A percentile compares a stretch with the other conserved stretches of the same genome.
Conservation (phyloP, 1,284 basidiomycete genomes). For the Anthracocystis panici-leucophaei region DNA sequence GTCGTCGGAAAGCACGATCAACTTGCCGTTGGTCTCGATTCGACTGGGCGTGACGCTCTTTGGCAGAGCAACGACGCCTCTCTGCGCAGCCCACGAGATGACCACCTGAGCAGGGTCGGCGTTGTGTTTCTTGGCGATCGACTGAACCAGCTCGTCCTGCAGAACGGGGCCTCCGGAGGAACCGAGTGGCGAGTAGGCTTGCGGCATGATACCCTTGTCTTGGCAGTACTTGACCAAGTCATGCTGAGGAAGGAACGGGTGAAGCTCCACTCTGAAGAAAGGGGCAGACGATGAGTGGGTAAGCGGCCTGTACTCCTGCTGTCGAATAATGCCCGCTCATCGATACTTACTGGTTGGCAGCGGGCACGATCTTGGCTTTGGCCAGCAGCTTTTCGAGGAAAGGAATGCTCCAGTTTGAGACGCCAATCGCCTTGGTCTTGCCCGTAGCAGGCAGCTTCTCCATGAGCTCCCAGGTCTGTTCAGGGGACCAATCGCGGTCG, state of each 20-base stretch:
- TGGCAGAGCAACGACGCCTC: slow-evolving; percentile 54
- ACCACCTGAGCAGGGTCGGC: slow-evolving; percentile 56
- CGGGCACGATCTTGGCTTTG: slow-evolving; percentile 78
- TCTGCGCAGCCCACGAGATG: slow-evolving; percentile 54
- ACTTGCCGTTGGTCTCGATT: slow-evolving; percentile 58
- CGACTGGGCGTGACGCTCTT: slow-evolving; percentile 57
- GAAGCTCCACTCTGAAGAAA: slow-evolving; percentile 43
- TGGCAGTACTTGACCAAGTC: slow-evolving; percentile 80
- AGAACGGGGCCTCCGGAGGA: slow-evolving; percentile 50
- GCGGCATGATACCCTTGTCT: slow-evolving; percentile 32
- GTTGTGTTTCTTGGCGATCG: slow-evolving; percentile 51
- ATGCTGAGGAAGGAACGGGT: slow-evolving; percentile 75
- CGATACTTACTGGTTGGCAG: slow-evolving; percentile 74
- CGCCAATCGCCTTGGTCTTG: slow-evolving; percentile 84
- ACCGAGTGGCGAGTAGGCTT: slow-evolving; percentile 62
- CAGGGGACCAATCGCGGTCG: slow-evolving; percentile 77
- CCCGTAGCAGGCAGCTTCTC: slow-evolving; percentile 78
- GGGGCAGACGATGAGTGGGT: neutral
- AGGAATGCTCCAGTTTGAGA: slow-evolving; percentile 61
- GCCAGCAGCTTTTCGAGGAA: slow-evolving; percentile 71
- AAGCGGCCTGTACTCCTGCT: slow-evolving; percentile 1
- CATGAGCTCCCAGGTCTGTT: slow-evolving; percentile 85
- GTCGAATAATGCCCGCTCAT: neutral
- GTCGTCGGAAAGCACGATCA: slow-evolving; percentile 45
- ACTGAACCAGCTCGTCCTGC: slow-evolving; percentile 42